phyloP scores from a whole-genome alignment of 768 basidiomycete genomes.

The Tricholoma hemisulphureum region DNA sequence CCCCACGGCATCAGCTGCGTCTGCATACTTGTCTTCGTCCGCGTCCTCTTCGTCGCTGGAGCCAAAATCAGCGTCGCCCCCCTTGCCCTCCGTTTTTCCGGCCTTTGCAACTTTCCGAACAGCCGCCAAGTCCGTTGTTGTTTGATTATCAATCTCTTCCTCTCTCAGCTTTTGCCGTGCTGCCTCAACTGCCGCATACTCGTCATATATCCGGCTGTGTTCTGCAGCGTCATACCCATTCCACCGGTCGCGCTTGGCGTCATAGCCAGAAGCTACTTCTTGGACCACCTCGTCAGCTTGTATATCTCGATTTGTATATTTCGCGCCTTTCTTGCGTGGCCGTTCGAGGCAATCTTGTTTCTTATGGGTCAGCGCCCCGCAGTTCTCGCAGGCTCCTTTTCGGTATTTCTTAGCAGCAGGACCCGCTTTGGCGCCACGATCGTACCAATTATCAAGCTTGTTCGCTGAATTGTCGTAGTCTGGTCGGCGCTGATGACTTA shows the following conservation, averaged over 20 bases:
- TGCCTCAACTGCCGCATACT: constrained; percentile 90
- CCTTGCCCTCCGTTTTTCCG: constrained; percentile 68
- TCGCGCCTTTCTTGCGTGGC: constrained; percentile 94
- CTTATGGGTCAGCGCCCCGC: constrained; percentile 95
- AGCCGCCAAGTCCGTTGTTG: constrained; percentile 85
- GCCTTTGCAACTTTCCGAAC: constrained; percentile 96
- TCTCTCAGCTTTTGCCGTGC: constrained; percentile 89
- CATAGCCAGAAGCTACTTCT: constrained; percentile 74
- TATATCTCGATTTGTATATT: constrained; percentile 86
- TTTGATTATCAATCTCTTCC: constrained; percentile 97
- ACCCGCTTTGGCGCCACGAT: constrained; percentile 78
- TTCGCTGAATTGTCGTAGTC: constrained; percentile 55
- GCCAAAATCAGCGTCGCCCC: constrained; percentile 87
- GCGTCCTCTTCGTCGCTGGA: constrained; percentile 94
- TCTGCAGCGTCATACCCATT: constrained; percentile 94
- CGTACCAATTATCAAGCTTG: constrained; percentile 90
- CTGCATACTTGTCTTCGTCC: constrained; percentile 98
- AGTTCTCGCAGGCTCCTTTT: constrained; percentile 98
- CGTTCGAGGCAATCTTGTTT: constrained; percentile 91
- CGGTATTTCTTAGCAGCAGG: constrained; percentile 96
- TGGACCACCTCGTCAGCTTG: constrained; percentile 90
- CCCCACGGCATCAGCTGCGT: constrained; percentile 95
- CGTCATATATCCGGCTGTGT: constrained; percentile 85
- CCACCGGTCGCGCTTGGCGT: constrained; percentile 96
- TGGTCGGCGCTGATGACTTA: constrained; percentile 89